Evolutionary conservation across 345 rosid genomes (phyloP), one percentile per base, ranked within the genome.

Genomic region (Euclidium syriacum): DNA sequence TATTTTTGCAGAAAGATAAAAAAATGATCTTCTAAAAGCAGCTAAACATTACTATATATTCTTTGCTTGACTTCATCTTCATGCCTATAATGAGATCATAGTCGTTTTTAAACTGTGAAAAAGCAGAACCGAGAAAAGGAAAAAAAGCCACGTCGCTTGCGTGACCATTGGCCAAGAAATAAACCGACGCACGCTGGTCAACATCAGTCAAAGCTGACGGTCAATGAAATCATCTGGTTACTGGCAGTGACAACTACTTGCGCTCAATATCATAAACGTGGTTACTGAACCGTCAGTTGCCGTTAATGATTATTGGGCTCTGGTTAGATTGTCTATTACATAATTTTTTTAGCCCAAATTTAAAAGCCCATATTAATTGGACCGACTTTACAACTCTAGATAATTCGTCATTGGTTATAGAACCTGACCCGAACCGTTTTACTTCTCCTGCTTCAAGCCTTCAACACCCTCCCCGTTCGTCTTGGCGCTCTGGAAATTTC

Each of bases 11-110:
- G 2, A 32, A 30, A 17, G 17, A 52, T 10, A 30, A 30, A 52
- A 9, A 15, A 44, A 22, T 26, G 8, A 42, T 2, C n/a, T 40
- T 41, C 4, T 41, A 30, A 27, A 58, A 67, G 52, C 17, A 39
- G 3, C 1, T 16, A 41, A 42, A 34, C n/a, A n/a, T n/a, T n/a
- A n/a, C n/a, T n/a, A 17, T 60, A 27, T 44, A 49, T 70, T 62
- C 68, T 36, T 70, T 70, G 68, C 74, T 46, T 69, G 44, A 29
- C 63, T 70, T 70, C 25, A 54, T 43, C 25, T 69, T 30, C 58
- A 62, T 70, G 58, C 36, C 33, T 62, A 53, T 51, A 62, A 62
- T 70, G 19, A 38, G 15, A 66, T 39, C 52, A 10, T 3, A n/a
- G 23, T 41, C 16, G 22, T 39, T 19, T 23, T 14, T 25, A 12